phyloP scores from a whole-genome alignment of 495 filamentous ascomycete species.

The Pyrenula massariospora region DNA sequence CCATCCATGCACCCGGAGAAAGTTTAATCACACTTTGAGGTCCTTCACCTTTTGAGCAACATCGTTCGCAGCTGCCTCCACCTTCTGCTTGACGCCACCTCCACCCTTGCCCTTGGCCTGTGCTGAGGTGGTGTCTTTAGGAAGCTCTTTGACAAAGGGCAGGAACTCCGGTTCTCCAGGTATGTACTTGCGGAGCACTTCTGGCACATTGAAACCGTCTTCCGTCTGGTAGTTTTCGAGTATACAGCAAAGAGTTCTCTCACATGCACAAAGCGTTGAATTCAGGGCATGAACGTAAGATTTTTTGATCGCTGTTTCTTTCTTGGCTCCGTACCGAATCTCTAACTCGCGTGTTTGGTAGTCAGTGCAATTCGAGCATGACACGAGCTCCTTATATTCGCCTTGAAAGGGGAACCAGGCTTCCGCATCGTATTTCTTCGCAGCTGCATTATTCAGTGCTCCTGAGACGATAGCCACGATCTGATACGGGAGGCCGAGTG shows the following conservation, averaged over 20 bases:
- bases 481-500: slow-evolving; percentile 76
- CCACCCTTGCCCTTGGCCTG: slow-evolving; percentile 37
- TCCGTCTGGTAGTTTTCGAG: slow-evolving; percentile 95
- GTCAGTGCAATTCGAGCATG: slow-evolving; percentile 91
- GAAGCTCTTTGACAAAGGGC: slow-evolving; percentile 71
- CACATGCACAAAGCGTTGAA: slow-evolving; percentile 83
- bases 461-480: slow-evolving; percentile 90
- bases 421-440: slow-evolving; percentile 93
- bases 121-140: slow-evolving; percentile 57
- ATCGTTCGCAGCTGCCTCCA: slow-evolving; percentile 14
- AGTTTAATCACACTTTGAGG: slow-evolving; percentile 26
- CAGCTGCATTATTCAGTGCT: slow-evolving; percentile 83
- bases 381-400: slow-evolving; percentile 96
- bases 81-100: slow-evolving; percentile 3
- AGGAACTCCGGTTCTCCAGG: slow-evolving; percentile 82
- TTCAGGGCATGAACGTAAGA: slow-evolving; percentile 92
- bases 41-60: slow-evolving; percentile 27
- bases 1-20: too few species aligned
- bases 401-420: slow-evolving; percentile 95
- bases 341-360: slow-evolving; percentile 85
- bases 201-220: slow-evolving; percentile 75
- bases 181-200: slow-evolving; percentile 83
- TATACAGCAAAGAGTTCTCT: slow-evolving; percentile 85
- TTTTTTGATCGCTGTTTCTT: slow-evolving; percentile 69
- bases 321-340: slow-evolving; percentile 73